Evolutionary conservation across 768 basidiomycete genomes (phyloP).

Genomic region (Auricularia heimuer): DNA sequence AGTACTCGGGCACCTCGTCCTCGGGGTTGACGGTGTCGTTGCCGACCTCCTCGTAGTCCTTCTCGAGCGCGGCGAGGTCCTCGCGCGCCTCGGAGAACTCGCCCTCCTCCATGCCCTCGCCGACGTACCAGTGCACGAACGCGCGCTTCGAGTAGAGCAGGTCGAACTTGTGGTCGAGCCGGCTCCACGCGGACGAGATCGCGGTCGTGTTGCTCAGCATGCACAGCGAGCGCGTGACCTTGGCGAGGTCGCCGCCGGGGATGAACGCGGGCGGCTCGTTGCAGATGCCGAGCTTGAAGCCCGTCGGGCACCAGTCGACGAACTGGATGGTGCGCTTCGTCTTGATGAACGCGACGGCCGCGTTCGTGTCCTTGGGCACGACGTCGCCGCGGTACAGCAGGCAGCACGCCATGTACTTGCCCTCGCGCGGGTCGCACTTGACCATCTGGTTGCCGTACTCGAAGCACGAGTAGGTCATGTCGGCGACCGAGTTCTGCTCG

Average conservation of each 20-base stretch:
- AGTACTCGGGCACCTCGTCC: slow-evolving; percentile 1
- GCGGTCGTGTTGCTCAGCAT: slow-evolving; percentile 96
- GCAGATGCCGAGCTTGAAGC: slow-evolving; percentile 94
- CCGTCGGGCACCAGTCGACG: slow-evolving; percentile 97
- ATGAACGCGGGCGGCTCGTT: slow-evolving; percentile 90
- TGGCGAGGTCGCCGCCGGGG: slow-evolving; percentile 91
- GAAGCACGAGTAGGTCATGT: slow-evolving; percentile 98
- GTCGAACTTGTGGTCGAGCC: slow-evolving; percentile 97
- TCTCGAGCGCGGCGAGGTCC: slow-evolving; percentile 94
- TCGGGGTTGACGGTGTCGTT: slow-evolving; percentile 8
- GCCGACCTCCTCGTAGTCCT: slow-evolving; percentile 78
- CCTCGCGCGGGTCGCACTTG: slow-evolving; percentile 91
- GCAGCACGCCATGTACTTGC: slow-evolving; percentile 98
- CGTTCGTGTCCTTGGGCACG: slow-evolving; percentile 91
- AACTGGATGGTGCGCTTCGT: slow-evolving; percentile 97
- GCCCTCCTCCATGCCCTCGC: slow-evolving; percentile 99
- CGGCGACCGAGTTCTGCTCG: slow-evolving; percentile 93
- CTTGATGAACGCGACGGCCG: slow-evolving; percentile 89
- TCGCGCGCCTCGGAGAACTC: slow-evolving; percentile 98
- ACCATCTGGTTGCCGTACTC: slow-evolving; percentile 97
- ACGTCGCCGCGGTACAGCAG: slow-evolving; percentile 93
- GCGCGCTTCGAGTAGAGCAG: slow-evolving; percentile 95
- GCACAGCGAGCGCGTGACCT: slow-evolving; percentile 88
- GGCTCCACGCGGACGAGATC: slow-evolving; percentile 90
- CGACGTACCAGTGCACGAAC: slow-evolving; percentile 91